Evolutionary conservation across 257 asterid species (phyloP).

Genomic region (Gentiana straminea): DNA sequence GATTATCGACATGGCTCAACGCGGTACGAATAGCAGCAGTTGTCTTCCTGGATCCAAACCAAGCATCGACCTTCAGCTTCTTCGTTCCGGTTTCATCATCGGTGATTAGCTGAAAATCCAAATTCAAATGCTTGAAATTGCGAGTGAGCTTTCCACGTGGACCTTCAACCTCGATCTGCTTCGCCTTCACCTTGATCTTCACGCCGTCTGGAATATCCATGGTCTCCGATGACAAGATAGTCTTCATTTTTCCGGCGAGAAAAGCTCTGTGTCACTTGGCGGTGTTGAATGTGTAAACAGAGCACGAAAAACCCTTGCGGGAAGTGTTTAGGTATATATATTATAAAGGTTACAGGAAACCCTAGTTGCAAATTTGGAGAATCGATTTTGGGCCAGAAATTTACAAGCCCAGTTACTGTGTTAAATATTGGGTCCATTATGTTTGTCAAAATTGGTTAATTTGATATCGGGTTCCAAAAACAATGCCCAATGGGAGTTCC

Average conservation of each 20-base stretch:
- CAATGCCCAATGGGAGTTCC: no score
- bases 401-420: no score
- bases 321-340: no score
- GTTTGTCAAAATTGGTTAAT: no score
- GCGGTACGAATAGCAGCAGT: constrained; percentile 81
- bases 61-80: constrained; percentile 77
- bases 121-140: constrained; percentile 62
- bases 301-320: no score
- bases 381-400: no score
- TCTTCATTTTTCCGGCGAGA: constrained; percentile 37
- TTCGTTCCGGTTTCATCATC: constrained; percentile 53
- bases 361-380: no score
- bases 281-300: no score
- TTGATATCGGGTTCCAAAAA: no score
- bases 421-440: no score
- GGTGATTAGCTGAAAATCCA: constrained; percentile 63
- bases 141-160: constrained; percentile 67
- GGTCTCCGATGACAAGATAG: constrained; percentile 50
- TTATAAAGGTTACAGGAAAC: no score
- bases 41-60: constrained; percentile 76
- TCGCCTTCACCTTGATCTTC: constrained; percentile 61
- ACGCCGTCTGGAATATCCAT: constrained; percentile 81
- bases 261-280: no score
- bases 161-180: constrained; percentile 63
- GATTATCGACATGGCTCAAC: constrained; percentile 64